A percentile compares a stretch with the other conserved stretches of the same genome.
Evolutionary conservation across 768 basidiomycete species (phyloP).

Genomic region (Pholiota microspora): DNA sequence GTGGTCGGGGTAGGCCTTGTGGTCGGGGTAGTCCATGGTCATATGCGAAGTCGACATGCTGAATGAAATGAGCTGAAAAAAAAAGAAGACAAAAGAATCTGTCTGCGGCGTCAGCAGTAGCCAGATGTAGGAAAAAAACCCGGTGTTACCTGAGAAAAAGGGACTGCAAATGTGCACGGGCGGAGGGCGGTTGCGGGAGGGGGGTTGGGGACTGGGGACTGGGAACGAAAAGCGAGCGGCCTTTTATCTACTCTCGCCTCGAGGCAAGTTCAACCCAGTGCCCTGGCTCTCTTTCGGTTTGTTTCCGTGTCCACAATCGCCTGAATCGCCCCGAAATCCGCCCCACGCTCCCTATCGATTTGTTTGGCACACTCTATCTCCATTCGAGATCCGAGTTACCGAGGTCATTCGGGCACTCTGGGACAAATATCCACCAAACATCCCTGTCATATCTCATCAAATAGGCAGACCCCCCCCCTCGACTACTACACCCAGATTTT

Average conservation of each 20-base stretch:
- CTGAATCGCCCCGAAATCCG: conserved; percentile 28
- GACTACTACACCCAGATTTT: conserved; percentile 4
- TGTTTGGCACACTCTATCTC: conserved; percentile 22
- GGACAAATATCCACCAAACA: conserved; percentile 12
- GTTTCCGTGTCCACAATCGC: conserved; percentile 5
- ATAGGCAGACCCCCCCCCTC: conserved; percentile 14
- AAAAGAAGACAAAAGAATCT: conserved; percentile 24
- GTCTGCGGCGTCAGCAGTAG: conserved; percentile 25
- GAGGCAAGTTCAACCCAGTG: conserved; percentile 5
- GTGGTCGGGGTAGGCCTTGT: conserved; percentile 36
- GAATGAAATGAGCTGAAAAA: conserved; percentile 26
- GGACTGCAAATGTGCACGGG: conserved; percentile 39
- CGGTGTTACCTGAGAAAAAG: conserved; percentile 19
- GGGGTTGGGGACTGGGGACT: conserved; percentile 26
- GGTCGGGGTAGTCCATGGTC: conserved; percentile 46
- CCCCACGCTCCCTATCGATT: conserved; percentile 26
- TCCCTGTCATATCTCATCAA: conserved; percentile 11
- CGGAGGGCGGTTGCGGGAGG: conserved; percentile 29
- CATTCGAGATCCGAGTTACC: conserved; percentile 46
- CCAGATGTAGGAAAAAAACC: conserved; percentile 22
- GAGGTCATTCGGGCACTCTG: conserved; percentile 32
- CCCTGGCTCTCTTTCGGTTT: conserved; percentile 7
- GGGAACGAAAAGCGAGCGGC: conserved; percentile 20
- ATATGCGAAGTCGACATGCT: conserved; percentile 28
- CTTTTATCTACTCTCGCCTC: conserved; percentile 1